Evolutionary conservation across 306 rosid genomes (phyloP), one percentile per base, ranked within the genome.

Genomic region (Prinsepia uniflora): DNA sequence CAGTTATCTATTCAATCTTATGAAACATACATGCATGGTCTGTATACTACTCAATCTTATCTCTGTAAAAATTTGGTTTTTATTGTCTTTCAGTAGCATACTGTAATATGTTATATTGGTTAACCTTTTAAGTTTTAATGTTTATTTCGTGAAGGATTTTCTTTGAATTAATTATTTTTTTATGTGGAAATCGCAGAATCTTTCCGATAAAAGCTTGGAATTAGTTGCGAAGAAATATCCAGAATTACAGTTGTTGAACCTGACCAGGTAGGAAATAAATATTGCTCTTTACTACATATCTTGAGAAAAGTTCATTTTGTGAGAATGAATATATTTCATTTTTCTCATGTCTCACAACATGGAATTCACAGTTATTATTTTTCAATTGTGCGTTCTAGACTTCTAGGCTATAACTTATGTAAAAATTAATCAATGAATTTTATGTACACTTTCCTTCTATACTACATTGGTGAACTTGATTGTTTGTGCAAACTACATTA

Each of bases 151-250:
- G 17, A 73, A 72, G 53, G 30, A 19, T 68, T 72, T 67, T 67
- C 30, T 63, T 48, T 81, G 52, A 74, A 73, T 52, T 59, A 47
- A 55, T 61, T 63, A 54, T 69, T 85, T 30, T 30, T 74, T 79
- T 71, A 73, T 72, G 64, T 79, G 76, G 47, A 73, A 52, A 78
- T 55, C 72, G 78, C 96, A 91, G 93, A 84, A 81, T 73, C 72
- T 91, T 73, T 65, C 93, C 10, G 93, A 89, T 69, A 75, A 15
- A 58, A 79, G 96, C 40, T 78, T 81, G 82, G 75, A 78, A 79
- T 78, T 79, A 62, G 73, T 91, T 81, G 93, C 96, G 5, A 87
- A 83, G 43, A 78, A 76, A 72, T 91, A 87, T 75, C 83, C 85
- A 12, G 83, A 81, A 57, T 71, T 91, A 24, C 81, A 84, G 81